These are phyloP conservation scores for Rickenella mellea DNA, from an alignment of 768 basidiomycete genomes.

Conservation along the genomic window DNA sequence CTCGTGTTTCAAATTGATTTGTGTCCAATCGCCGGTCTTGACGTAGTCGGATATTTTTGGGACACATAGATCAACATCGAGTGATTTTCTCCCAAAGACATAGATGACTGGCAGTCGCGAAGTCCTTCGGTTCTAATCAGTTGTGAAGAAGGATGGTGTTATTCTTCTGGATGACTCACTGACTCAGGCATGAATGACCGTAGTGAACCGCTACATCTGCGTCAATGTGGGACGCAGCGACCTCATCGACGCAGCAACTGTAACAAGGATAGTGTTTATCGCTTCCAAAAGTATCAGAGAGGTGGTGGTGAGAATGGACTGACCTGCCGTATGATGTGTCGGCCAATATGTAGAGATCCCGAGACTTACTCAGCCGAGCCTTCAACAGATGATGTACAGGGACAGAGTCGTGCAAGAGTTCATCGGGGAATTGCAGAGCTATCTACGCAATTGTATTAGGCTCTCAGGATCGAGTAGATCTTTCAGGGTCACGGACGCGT, in stretches of 20 bases:
- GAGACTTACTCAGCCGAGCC: constrained; percentile 28
- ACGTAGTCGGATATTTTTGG: constrained; percentile 29
- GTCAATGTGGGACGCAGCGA: constrained; percentile 88
- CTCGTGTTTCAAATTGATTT: constrained; percentile 59
- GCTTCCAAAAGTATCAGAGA: background rate
- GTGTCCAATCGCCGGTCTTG: constrained; percentile 12
- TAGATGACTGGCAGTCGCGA: constrained; percentile 85
- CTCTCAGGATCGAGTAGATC: background rate
- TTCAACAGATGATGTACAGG: constrained; percentile 69
- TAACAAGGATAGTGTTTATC: background rate
- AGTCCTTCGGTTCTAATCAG: constrained; percentile 38
- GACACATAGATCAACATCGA: constrained; percentile 49
- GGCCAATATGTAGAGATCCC: constrained; percentile 83
- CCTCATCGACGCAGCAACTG: constrained; percentile 95
- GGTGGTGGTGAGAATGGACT: constrained; percentile 10
- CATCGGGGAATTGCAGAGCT: constrained; percentile 93
- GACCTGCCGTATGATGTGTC: constrained; percentile 97
- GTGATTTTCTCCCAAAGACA: constrained; percentile 68
- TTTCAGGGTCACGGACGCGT: constrained; percentile 38
- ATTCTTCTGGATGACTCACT: constrained; percentile 38
- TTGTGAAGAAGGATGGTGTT: background rate
- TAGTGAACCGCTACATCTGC: constrained; percentile 91
- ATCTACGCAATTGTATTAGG: constrained; percentile 34
- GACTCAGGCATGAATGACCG: constrained; percentile 91
- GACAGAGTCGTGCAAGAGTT: constrained; percentile 80